Conservation (phyloP, 768 basidiomycete species). For the Pisolithus sp. region DNA sequence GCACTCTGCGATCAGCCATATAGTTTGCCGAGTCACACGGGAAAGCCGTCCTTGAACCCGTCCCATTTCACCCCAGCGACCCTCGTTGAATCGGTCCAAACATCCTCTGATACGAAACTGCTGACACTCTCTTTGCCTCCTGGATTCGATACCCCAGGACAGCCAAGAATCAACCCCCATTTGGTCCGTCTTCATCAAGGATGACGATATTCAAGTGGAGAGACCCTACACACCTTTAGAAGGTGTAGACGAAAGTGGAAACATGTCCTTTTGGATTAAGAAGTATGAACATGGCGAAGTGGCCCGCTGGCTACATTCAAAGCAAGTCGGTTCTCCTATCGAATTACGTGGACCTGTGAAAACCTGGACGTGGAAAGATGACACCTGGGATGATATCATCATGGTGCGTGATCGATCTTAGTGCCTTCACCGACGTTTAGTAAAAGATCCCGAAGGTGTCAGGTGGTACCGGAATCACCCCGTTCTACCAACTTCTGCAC, state of each 20-base stretch:
- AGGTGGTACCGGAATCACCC: conserved; percentile 83
- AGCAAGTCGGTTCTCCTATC: conserved; percentile 55
- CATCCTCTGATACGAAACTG: conserved; percentile 56
- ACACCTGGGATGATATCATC: conserved; percentile 71
- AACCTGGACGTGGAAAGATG: conserved; percentile 55
- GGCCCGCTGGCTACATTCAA: conserved; percentile 74
- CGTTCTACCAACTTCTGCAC: conserved; percentile 74
- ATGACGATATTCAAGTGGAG: conserved; percentile 85
- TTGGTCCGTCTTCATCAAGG: conserved; percentile 78
- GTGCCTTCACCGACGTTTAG: background rate
- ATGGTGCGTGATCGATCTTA: conserved; percentile 44
- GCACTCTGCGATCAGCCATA: conserved; percentile 45
- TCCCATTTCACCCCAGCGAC: conserved; percentile 52
- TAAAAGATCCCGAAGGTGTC: conserved; percentile 53
- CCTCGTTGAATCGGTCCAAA: conserved; percentile 45
- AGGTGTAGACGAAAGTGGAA: conserved; percentile 59
- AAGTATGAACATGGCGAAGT: conserved; percentile 75
- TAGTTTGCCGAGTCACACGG: conserved; percentile 35
- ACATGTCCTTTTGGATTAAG: conserved; percentile 78
- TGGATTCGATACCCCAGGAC: conserved; percentile 28
- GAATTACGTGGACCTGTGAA: conserved; percentile 72
- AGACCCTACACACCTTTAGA: conserved; percentile 78
- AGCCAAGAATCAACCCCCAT: conserved; percentile 36
- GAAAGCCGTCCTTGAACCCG: conserved; percentile 34
- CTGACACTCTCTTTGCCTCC: conserved; percentile 55